Base-by-base conservation (phyloP, 2,329 filamentous ascomycete species). In the Talaromyces sp. region DNA sequence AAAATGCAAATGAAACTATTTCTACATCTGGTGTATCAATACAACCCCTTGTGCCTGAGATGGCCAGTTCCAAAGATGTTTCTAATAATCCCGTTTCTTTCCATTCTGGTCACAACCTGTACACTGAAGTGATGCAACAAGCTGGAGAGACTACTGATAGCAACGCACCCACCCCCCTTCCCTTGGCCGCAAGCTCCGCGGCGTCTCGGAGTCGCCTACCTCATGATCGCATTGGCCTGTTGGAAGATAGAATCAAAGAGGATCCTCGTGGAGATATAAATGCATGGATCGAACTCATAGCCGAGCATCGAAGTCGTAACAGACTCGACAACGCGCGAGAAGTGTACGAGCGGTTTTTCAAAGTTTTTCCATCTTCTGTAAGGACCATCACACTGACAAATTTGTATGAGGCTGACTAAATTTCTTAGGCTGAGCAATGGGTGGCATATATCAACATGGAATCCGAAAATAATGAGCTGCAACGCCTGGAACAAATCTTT, bases 251-350 rank as follows among this genome's bases (percentile, higher is more conserved):
- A 74, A 90, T 98, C 76, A 89, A 90, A 75, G 91, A 97, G 73
- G 95, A 99, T 74, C 91, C 94, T 16, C 90, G 92, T 72, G 95
- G 94, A 73, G 93, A 97, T 72, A 87, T 95, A 78, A 91, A 95
- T 75, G 92, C 94, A 37, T 99, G 95, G 95, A 81, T 96, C 72
- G 86, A 87, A 69, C 84, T 99, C 74, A 94, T 99, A 75, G 86
- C 87, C 70, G 92, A 97, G 75, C 87, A 97, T 77, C 90, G 90
- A 71, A 88, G 87, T 72, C 91, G 90, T 72, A 90, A 90, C 78
- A 91, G 93, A 77, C 81, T 93, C 67, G 92, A 96, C 67, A 90
- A 94, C 72, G 87, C 91, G 33, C 88, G 94, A 68, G 86, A 84
- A 65, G 87, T 89, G 16, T 99, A 95, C 74, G 90, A 95, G 69